These are phyloP conservation scores for Canavalia gladiata DNA, from an alignment of 306 rosid species.

Conservation along the genomic window DNA sequence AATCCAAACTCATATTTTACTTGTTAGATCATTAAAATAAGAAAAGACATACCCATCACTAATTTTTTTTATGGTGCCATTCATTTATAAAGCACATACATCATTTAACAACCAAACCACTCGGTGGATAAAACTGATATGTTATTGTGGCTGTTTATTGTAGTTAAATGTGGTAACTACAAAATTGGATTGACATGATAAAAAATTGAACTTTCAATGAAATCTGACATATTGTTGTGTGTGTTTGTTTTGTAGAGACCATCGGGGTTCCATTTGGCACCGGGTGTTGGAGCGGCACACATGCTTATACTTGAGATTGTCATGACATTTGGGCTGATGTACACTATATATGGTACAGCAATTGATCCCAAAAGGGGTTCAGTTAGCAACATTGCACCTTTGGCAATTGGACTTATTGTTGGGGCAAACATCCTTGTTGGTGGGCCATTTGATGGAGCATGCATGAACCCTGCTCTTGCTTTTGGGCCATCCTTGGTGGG, in stretches of 20 bases:
- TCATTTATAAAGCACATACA: too few relatives aligned
- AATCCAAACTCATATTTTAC: too few relatives aligned
- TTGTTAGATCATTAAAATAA: too few relatives aligned
- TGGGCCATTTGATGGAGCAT: slow-evolving; percentile 93
- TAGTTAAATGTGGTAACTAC: background rate
- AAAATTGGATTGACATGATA: slow-evolving; percentile 5
- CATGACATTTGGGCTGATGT: slow-evolving; percentile 84
- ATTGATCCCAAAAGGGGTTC: slow-evolving; percentile 90
- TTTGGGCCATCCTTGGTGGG: slow-evolving; percentile 95
- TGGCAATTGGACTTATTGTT: slow-evolving; percentile 82
- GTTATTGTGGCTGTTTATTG: background rate
- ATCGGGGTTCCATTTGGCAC: slow-evolving; percentile 62
- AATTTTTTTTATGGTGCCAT: too few relatives aligned
- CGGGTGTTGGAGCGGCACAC: slow-evolving; percentile 63
- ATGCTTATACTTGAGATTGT: slow-evolving; percentile 78
- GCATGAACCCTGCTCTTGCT: slow-evolving; percentile 95
- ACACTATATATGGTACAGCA: slow-evolving; percentile 84
- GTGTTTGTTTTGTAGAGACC: slow-evolving; percentile 67
- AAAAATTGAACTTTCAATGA: background rate
- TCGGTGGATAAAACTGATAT: background rate
- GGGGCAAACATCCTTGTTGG: slow-evolving; percentile 92
- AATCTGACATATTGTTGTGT: slow-evolving; percentile 26
- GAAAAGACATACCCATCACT: too few relatives aligned
- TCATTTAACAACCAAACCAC: too few relatives aligned
- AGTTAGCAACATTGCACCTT: slow-evolving; percentile 72